These are phyloP conservation scores for Botrytis fragariae DNA, from an alignment of 2,329 filamentous ascomycete genomes.

Conservation along the genomic window DNA sequence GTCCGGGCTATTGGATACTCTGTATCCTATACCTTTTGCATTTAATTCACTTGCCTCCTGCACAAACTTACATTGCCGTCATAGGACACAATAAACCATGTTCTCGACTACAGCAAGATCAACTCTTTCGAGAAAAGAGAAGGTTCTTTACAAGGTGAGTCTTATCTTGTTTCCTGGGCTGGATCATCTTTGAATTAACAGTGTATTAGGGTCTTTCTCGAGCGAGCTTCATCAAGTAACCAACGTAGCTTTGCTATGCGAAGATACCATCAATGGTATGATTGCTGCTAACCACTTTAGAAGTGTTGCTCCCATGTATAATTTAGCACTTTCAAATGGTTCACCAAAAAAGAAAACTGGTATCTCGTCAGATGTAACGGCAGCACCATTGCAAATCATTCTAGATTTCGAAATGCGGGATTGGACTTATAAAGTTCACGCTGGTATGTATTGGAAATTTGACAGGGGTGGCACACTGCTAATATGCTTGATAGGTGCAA, in stretches of 20 bases:
- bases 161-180: too few species aligned
- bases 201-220: slow-evolving; percentile 27
- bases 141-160: slow-evolving; percentile 27
- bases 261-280: slow-evolving; percentile 36
- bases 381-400: slow-evolving; percentile 28
- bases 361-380: not conserved
- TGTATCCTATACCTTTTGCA: not conserved
- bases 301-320: not conserved
- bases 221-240: slow-evolving; percentile 33
- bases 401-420: slow-evolving; percentile 35
- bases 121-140: slow-evolving; percentile 40
- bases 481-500: slow-evolving; percentile 45
- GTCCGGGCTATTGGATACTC: not conserved
- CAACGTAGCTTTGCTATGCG: slow-evolving; percentile 35
- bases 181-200: not conserved
- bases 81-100: slow-evolving; percentile 51
- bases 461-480: slow-evolving; percentile 49
- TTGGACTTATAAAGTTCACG: slow-evolving; percentile 34
- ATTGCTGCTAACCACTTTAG: slow-evolving; percentile 27
- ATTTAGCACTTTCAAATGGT: slow-evolving; percentile 18
- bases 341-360: not conserved
- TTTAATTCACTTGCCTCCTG: too few species aligned
- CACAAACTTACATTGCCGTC: not conserved
- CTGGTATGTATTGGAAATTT: slow-evolving; percentile 41
- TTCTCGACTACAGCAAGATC: slow-evolving; percentile 55